Conservation (phyloP, 2,329 filamentous ascomycete genomes). For the Aplosporella prunicola region DNA sequence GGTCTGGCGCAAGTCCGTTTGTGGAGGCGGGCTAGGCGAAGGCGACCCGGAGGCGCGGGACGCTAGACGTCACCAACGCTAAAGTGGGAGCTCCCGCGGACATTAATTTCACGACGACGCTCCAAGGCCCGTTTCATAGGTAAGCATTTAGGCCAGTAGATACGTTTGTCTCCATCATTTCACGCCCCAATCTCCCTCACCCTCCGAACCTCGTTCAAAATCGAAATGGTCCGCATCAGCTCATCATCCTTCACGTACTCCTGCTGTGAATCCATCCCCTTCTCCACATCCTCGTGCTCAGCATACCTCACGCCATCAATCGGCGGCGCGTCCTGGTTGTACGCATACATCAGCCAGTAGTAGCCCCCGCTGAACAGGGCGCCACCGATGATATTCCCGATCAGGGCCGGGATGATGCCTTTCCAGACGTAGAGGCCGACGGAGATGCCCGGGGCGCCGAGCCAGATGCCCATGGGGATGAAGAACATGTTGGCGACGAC, state of each 20-base stretch:
- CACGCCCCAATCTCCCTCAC: background rate
- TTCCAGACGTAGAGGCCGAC: slow-evolving; percentile 23
- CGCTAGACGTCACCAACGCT: no score
- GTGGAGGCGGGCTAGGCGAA: no score
- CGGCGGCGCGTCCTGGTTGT: slow-evolving; percentile 2
- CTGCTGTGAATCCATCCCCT: background rate
- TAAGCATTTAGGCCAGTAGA: no score
- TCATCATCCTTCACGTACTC: no score
- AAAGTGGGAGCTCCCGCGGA: no score
- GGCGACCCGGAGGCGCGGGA: no score
- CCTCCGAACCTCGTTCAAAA: background rate
- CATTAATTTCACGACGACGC: no score
- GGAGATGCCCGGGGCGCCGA: slow-evolving; percentile 14
- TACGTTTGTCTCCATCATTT: no score
- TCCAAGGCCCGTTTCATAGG: no score
- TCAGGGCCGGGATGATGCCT: slow-evolving; percentile 18
- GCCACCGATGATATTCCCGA: slow-evolving; percentile 19
- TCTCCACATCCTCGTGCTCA: slow-evolving; percentile 1
- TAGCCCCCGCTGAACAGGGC: slow-evolving; percentile 6
- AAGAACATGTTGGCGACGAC: slow-evolving; percentile 23
- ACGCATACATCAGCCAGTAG: slow-evolving; percentile 10
- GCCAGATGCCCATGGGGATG: slow-evolving; percentile 20
- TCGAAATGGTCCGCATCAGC: no score
- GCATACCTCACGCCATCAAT: slow-evolving; percentile 7
- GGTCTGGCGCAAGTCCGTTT: no score